Evolutionary conservation across 208 protist genomes (phyloP).

Genomic region (Trypanosoma theileri): DNA sequence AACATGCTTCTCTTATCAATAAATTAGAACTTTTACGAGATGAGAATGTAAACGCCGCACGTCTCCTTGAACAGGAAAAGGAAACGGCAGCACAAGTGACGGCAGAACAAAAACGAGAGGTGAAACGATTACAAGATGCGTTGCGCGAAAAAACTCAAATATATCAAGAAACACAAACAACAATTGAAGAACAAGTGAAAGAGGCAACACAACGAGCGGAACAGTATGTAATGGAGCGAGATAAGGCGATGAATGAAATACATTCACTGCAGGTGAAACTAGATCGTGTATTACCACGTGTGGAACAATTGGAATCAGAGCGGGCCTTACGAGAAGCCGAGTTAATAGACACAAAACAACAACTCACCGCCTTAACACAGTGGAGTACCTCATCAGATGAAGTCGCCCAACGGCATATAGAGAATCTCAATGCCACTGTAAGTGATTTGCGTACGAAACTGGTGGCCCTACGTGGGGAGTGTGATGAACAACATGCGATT

Average conservation of each 20-base stretch:
- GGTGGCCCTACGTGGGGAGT: slow-evolving; percentile 38
- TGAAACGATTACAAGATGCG: slow-evolving; percentile 32
- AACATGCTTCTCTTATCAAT: slow-evolving; percentile 26
- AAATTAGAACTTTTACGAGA: slow-evolving; percentile 34
- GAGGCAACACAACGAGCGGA: slow-evolving; percentile 29
- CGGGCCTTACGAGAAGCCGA: slow-evolving; percentile 46
- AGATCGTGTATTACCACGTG: slow-evolving; percentile 43
- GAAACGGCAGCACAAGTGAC: slow-evolving; percentile 35
- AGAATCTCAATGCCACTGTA: slow-evolving; percentile 42
- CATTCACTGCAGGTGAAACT: slow-evolving; percentile 37
- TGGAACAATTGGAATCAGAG: slow-evolving; percentile 58
- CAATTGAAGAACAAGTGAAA: not conserved
- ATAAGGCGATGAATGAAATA: slow-evolving; percentile 35
- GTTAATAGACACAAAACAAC: slow-evolving; percentile 61
- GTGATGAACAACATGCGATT: slow-evolving; percentile 15
- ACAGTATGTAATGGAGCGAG: slow-evolving; percentile 16
- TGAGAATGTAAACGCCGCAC: slow-evolving; percentile 42
- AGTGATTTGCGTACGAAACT: slow-evolving; percentile 43
- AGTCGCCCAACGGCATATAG: slow-evolving; percentile 47
- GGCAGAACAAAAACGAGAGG: slow-evolving; percentile 40
- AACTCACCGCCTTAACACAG: slow-evolving; percentile 49
- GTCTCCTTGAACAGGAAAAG: slow-evolving; percentile 50
- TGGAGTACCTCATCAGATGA: slow-evolving; percentile 39
- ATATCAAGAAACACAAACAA: not conserved
- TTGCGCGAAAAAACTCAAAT: slow-evolving; percentile 7